Evolutionary conservation across 2,329 filamentous ascomycete species (phyloP), one percentile per base, ranked within the genome.

Genomic region (Ilyonectria mors-panacis): DNA sequence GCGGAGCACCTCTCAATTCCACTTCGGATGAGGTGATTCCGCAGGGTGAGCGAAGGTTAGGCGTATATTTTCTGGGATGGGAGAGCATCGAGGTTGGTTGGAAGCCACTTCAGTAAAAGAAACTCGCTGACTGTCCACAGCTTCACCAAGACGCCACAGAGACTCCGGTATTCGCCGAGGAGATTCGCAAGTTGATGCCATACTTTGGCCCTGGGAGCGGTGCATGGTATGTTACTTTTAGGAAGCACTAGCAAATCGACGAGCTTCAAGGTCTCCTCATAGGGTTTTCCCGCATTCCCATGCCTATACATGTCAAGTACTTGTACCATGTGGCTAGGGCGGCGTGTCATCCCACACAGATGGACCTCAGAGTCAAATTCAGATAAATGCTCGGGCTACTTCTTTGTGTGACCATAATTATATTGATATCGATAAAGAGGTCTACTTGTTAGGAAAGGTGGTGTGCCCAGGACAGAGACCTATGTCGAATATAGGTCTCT

Each of bases 21-120:
- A 12, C 9, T 13, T 6, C 44, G 15, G n/a, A 30, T 5, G 37
- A 65, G 15, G 15, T 15, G 7, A 12, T 72, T 2, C 4, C 45
- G 0, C 37, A 60, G 9, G 21, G 26, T 0, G 59, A 72, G 9
- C 65, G 51, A 8, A 59, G 70, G 15, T 45, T 74, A 2, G 69
- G 63, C 6, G 44, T 69, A 4, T 72, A 72, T 35, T 62, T 42
- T 42, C 62, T 73, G 1, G 72, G 70, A 1, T 73, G 72, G 72
- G 72, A 74, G 12, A 73, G 70, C n/a, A 67, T 74, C 35, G 70
- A 74, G 70, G 72, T 70, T n/a, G 6, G 50, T 37, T 15, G 0
- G 15, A 15, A 13, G 35, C 26, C 3, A 7, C 12, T 2, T 6
- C 13, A 13, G 19, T 12, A 7, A 17, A 15, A 2, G 2, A 1